These are phyloP conservation scores for Raddia guianensis DNA, from an alignment of 176 grass and related monocot genomes.

Conservation along the genomic window DNA sequence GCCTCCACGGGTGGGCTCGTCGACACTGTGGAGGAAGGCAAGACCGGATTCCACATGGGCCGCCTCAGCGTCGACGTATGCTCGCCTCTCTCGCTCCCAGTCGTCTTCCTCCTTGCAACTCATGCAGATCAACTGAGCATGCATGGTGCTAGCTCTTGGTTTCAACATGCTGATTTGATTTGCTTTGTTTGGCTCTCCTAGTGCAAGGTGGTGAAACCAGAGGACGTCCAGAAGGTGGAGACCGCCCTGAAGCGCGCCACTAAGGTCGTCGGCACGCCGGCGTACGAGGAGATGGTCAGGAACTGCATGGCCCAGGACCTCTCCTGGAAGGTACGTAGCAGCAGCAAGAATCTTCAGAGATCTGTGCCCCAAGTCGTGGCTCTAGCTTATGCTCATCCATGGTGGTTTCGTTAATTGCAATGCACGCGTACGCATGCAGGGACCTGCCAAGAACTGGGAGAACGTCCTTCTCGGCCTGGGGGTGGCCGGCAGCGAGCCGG, in stretches of 20 bases:
- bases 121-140: neutral
- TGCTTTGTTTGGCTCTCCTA: too few species aligned
- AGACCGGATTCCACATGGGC: slow-evolving; percentile 94
- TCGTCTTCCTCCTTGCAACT: neutral
- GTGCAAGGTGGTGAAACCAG: slow-evolving; percentile 62
- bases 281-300: slow-evolving; percentile 66
- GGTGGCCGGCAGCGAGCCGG: slow-evolving; percentile 57
- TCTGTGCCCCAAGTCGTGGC: too few species aligned
- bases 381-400: neutral
- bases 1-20: slow-evolving; percentile 86
- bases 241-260: slow-evolving; percentile 67
- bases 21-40: slow-evolving; percentile 83
- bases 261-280: slow-evolving; percentile 62
- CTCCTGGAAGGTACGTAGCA: slow-evolving; percentile 81
- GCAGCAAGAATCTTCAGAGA: neutral
- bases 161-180: too few species aligned
- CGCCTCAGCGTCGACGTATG: slow-evolving; percentile 72
- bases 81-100: neutral
- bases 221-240: slow-evolving; percentile 68
- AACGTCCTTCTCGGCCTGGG: slow-evolving; percentile 57
- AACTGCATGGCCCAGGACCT: slow-evolving; percentile 96
- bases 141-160: neutral
- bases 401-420: neutral
- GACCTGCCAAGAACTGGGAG: slow-evolving; percentile 90
- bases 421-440: slow-evolving; percentile 52